Conservation (phyloP, 1,284 basidiomycete genomes). For the Tilletia indica region DNA sequence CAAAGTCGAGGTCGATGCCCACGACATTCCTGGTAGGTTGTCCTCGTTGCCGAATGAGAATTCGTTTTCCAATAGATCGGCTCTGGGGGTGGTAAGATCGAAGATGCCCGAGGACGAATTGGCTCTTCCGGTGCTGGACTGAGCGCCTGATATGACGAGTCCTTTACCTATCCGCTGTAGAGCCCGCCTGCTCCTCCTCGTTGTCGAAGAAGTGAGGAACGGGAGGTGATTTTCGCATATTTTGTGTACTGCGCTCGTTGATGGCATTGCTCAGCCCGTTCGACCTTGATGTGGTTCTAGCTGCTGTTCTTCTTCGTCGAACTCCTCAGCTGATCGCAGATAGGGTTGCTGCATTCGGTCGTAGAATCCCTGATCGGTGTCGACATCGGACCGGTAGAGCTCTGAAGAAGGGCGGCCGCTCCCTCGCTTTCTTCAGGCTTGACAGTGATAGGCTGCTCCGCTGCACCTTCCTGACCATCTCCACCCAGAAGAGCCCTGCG, state of each 20-base stretch:
- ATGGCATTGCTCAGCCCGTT: neutral
- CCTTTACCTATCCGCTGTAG: neutral
- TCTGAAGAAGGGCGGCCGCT: neutral
- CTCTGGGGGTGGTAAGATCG: neutral
- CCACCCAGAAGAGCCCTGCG: neutral
- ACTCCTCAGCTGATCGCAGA: neutral
- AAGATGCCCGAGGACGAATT: neutral
- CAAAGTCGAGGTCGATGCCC: neutral
- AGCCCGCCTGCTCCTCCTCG: neutral
- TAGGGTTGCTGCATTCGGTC: neutral
- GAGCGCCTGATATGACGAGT: neutral
- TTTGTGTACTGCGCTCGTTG: conserved; percentile 6
- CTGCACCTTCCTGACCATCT: neutral
- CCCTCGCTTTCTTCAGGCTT: neutral
- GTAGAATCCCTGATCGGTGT: neutral
- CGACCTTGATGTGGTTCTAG: neutral
- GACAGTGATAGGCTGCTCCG: neutral
- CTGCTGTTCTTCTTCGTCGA: neutral
- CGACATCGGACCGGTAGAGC: neutral
- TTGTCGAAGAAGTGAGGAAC: conserved; percentile 13
- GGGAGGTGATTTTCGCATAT: neutral
- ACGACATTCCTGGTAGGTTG: neutral
- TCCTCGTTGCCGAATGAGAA: neutral
- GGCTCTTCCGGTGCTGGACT: neutral
- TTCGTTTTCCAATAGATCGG: neutral